Conservation (phyloP, 2,329 filamentous ascomycete species). For the Aspergillus sp. region DNA sequence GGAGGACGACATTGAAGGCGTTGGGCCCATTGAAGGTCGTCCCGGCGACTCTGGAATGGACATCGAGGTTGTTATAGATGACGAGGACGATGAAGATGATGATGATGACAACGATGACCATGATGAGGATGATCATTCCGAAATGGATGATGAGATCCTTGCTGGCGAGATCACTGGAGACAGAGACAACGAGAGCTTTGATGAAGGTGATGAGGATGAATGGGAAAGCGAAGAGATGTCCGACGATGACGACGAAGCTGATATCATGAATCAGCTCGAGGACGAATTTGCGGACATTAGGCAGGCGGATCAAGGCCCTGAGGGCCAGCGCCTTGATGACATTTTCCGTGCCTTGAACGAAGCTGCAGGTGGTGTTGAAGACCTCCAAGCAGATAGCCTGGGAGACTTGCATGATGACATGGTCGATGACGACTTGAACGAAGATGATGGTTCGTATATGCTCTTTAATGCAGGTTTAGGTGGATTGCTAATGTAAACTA, state of each 20-base stretch:
- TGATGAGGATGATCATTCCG: slow-evolving; percentile 60
- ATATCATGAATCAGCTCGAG: slow-evolving; percentile 46
- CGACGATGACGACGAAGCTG: slow-evolving; percentile 46
- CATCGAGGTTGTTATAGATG: slow-evolving; percentile 86
- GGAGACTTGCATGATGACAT: slow-evolving; percentile 49
- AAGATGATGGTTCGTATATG: slow-evolving; percentile 52
- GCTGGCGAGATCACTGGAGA: slow-evolving; percentile 57
- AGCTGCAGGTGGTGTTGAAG: slow-evolving; percentile 42
- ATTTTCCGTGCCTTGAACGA: slow-evolving; percentile 46
- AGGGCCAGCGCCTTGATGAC: slow-evolving; percentile 46
- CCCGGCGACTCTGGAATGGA: slow-evolving; percentile 63
- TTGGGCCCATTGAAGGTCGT: slow-evolving; percentile 69
- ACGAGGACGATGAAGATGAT: slow-evolving; percentile 66
- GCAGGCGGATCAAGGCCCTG: slow-evolving; percentile 41
- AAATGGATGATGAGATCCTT: slow-evolving; percentile 56
- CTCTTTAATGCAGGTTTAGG: neutral
- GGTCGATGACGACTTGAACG: slow-evolving; percentile 57
- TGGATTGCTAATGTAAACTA: slow-evolving; percentile 37
- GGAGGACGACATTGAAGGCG: slow-evolving; percentile 75
- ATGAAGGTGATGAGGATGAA: slow-evolving; percentile 48
- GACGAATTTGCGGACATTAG: slow-evolving; percentile 42
- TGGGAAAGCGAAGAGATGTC: slow-evolving; percentile 52
- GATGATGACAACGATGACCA: slow-evolving; percentile 62
- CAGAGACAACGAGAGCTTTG: slow-evolving; percentile 52
- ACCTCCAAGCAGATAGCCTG: slow-evolving; percentile 46